These are phyloP conservation scores for Thalassiosira exigua DNA, from an alignment of 352 stramenopile species.

Conservation along the genomic window DNA sequence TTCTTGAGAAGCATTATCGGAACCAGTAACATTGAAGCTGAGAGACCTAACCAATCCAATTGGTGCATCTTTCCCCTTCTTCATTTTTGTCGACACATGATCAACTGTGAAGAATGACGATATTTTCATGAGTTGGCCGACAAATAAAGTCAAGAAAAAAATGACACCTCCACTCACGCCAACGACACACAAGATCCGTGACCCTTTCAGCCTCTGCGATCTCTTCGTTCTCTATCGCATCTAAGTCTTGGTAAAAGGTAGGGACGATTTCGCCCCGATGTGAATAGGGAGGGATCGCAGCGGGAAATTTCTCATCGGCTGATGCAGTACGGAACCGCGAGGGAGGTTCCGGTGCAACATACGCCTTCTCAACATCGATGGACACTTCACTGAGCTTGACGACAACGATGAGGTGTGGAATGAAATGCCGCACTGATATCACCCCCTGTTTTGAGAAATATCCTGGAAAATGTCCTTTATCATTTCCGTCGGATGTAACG, in stretches of 20 bases:
- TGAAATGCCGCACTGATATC: neutral
- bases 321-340: conserved; percentile 10
- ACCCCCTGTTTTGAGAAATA: neutral
- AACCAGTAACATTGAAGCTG: neutral
- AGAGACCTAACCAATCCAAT: no score
- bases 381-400: conserved; percentile 47
- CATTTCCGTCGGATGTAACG: neutral
- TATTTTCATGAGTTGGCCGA: conserved; percentile 3
- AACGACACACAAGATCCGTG: conserved; percentile 54
- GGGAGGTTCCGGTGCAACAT: conserved; percentile 52
- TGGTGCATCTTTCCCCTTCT: neutral
- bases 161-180: conserved; percentile 34
- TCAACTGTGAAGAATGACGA: conserved; percentile 19
- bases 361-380: conserved; percentile 61
- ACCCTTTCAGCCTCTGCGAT: conserved; percentile 37
- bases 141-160: neutral
- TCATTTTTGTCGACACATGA: conserved; percentile 34
- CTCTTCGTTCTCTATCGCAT: conserved; percentile 49
- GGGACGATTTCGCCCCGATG: conserved; percentile 21
- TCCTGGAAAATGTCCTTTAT: neutral
- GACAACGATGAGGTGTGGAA: conserved; percentile 36
- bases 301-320: neutral
- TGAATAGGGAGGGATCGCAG: neutral
- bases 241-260: conserved; percentile 51
- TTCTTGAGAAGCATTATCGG: neutral